Base-by-base conservation (phyloP, 768 basidiomycete species). In the Rhizopogon roseolus region DNA sequence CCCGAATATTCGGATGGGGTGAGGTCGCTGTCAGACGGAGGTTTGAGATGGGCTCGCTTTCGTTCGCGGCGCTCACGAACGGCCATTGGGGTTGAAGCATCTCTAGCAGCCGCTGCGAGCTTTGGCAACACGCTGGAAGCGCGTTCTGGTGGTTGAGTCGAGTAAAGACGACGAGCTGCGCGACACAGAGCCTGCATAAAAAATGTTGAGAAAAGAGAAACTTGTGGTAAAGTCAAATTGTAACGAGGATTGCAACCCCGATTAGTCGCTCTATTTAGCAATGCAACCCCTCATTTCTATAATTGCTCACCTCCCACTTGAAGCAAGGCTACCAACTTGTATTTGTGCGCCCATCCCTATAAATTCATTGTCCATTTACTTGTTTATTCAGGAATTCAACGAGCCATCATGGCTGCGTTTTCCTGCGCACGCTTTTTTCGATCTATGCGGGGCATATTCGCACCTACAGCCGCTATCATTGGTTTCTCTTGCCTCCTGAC, bases 401-500 rank as follows among this genome's bases (percentile, higher is more conserved):
- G 57, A 56, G 60, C 56, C 60, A 64, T 58, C 53, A 79, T 80
- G 77, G 72, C 70, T 48, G 54, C 41, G 36, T 61, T 69, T 22
- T 69, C 65, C 19, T 73, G 69, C 48, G 71, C 67, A 64, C 73
- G 73, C 29, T 50, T 81, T 42, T 72, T 80, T 22, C 81, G 86
- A 38, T 76, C 74, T 51, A 41, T 82, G 37, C 76, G 80, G 41
- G 79, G 79, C 5, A 68, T 82, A 27, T 81, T 81, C 54, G 74
- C 77, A 5, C 88, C 89, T 0, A 70, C 85, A 45, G 72, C 81
- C 3, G 72, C 85, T 10, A 70, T 89, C 58, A 63, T 89, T 43
- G 76, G 78, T 11, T 89, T 96, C 71, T 82, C 82, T 14, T 79
- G 78, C 53, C 74, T 91, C 41, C 85, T 95, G 51, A 81, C 84